Base-by-base conservation (phyloP, 768 basidiomycete genomes). In the Termitomyces sp. region DNA sequence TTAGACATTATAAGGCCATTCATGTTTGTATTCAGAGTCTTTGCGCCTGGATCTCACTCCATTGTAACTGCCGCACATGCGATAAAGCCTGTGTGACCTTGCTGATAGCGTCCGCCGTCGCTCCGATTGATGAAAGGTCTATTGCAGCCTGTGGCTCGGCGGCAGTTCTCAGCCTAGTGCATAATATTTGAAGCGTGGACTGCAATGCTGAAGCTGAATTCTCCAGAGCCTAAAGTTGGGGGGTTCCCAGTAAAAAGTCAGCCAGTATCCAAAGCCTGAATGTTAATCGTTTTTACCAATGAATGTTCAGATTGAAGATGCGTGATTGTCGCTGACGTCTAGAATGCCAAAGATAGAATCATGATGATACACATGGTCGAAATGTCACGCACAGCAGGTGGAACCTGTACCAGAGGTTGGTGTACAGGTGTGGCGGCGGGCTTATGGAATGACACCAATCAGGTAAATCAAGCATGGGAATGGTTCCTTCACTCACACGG, bases 91-190 rank as follows among this genome's bases (percentile, higher is more conserved):
- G 76, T 1, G 80, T 74, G 8, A 87, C 81, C 64, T 87, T 88
- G 42, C 71, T 67, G 30, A 91, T 85, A 1, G 85, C 79, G 58
- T 89, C 87, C n/a, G 88, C 86, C 15, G 79, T 80, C 45, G 71
- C 68, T 40, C 76, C 78, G 47, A 91, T 78, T 5, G 77, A 71
- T 22, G 62, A 49, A 32, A 76, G 72, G 62, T 89, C 85, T 51
- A 74, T 42, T 19, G 73, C 53, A 38, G 59, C 59, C 9, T 68
- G 62, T 32, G 66, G 66, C n/a, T 68, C 64, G 5, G 81, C 73
- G n/a, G 82, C 67, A 12, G 69, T 59, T 28, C 70, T 67, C 47
- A 90, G 67, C 64, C 78, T 78, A 28, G 74, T 64, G 3, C 85
- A 80, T 30, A 90, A 71, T 19, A 65, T 63, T 28, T 72, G 73